A percentile compares a stretch with the other conserved stretches of the same genome.
Conservation (phyloP, 805 yeast genomes). For the Pichia nanzhaoensis region DNA sequence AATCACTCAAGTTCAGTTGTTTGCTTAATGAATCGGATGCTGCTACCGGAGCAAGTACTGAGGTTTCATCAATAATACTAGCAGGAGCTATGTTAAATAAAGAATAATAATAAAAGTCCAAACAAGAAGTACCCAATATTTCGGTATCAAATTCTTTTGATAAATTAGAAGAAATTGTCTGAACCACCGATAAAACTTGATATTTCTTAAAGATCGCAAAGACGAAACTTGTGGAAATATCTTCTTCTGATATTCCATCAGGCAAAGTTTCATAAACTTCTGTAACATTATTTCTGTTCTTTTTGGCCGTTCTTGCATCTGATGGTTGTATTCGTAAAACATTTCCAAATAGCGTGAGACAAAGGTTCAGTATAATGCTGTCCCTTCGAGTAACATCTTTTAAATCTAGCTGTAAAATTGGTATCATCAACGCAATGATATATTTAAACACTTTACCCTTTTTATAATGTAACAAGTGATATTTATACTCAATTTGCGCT, state of each 20-base stretch:
- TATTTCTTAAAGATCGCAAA: constrained; percentile 56
- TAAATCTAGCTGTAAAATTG: constrained; percentile 45
- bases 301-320: constrained; percentile 34
- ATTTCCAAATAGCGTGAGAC: constrained; percentile 69
- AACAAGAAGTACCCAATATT: constrained; percentile 51
- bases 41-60: neutral
- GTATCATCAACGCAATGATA: constrained; percentile 59
- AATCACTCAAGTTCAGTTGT: constrained; percentile 3
- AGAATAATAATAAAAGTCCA: constrained; percentile 65
- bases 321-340: constrained; percentile 73
- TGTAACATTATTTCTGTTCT: constrained; percentile 16
- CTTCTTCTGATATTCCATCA: constrained; percentile 51
- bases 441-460: constrained; percentile 63
- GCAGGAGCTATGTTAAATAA: constrained; percentile 48
- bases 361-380: constrained; percentile 63
- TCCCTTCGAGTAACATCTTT: constrained; percentile 63
- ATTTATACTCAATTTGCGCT: constrained; percentile 67
- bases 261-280: constrained; percentile 42
- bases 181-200: constrained; percentile 63
- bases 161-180: constrained; percentile 63
- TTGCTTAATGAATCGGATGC: neutral
- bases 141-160: constrained; percentile 57
- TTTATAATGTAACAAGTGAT: constrained; percentile 49
- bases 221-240: constrained; percentile 56
- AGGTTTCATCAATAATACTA: constrained; percentile 8